Evolutionary conservation across 768 basidiomycete genomes (phyloP).

Genomic region (Glaciozyma martinii): DNA sequence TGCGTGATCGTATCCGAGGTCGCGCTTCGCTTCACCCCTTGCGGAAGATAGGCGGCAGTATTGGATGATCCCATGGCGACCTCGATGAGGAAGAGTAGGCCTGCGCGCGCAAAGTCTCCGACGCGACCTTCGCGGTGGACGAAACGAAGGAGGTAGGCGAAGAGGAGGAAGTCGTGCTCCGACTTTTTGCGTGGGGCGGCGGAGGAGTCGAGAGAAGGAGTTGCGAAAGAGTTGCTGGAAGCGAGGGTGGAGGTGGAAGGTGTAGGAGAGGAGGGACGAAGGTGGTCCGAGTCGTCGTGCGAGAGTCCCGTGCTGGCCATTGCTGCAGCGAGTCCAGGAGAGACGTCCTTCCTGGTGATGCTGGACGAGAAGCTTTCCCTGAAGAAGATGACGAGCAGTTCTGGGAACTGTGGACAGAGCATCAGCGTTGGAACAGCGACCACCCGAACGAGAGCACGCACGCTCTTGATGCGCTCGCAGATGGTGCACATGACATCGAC

Average conservation of each 20-base stretch:
- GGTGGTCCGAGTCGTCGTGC: background rate
- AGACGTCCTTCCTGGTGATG: slow-evolving; percentile 39
- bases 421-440: background rate
- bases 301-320: slow-evolving; percentile 30
- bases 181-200: slow-evolving; percentile 48
- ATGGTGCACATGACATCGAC: slow-evolving; percentile 85
- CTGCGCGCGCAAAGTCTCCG: slow-evolving; percentile 86
- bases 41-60: background rate
- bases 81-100: slow-evolving; percentile 87
- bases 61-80: slow-evolving; percentile 58
- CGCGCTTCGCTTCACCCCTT: background rate
- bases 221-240: slow-evolving; percentile 40
- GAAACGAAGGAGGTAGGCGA: slow-evolving; percentile 90
- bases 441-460: slow-evolving; percentile 30
- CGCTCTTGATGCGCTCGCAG: slow-evolving; percentile 79
- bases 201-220: slow-evolving; percentile 37
- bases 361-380: slow-evolving; percentile 85
- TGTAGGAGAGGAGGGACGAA: slow-evolving; percentile 48
- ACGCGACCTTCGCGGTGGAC: slow-evolving; percentile 88
- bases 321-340: slow-evolving; percentile 11
- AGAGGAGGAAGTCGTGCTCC: slow-evolving; percentile 90
- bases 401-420: slow-evolving; percentile 47
- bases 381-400: slow-evolving; percentile 93
- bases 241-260: slow-evolving; percentile 51
- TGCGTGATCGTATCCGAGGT: slow-evolving; percentile 22